Percentiles rank a stretch among this genome's conserved stretches.
Evolutionary conservation across 768 basidiomycete species (phyloP).

Genomic region (Infundibulicybe gibba): DNA sequence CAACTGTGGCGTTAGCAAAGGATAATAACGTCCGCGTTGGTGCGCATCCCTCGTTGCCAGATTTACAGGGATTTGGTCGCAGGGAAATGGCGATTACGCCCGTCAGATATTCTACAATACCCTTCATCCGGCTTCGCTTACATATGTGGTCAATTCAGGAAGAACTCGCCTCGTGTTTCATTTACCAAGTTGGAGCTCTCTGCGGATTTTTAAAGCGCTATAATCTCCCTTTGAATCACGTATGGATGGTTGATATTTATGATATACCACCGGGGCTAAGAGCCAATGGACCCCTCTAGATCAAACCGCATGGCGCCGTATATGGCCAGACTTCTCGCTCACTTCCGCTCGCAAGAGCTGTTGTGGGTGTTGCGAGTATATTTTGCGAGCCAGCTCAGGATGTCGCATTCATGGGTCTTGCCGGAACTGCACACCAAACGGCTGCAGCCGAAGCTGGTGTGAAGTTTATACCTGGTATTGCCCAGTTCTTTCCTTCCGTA

Average conservation of each 20-base stretch:
- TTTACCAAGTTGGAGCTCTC: slow-evolving; percentile 68
- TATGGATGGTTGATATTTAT: slow-evolving; percentile 15
- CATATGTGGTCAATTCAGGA: slow-evolving; percentile 27
- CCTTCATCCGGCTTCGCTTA: neutral
- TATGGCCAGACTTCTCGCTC: slow-evolving; percentile 59
- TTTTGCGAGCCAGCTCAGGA: slow-evolving; percentile 33
- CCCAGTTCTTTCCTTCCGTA: neutral
- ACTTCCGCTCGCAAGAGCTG: slow-evolving; percentile 50
- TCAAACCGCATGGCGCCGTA: slow-evolving; percentile 60
- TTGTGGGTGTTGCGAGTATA: slow-evolving; percentile 47
- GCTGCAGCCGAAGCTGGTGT: slow-evolving; percentile 53
- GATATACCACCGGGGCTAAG: neutral
- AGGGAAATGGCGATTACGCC: slow-evolving; percentile 62
- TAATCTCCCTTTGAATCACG: slow-evolving; percentile 53
- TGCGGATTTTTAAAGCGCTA: slow-evolving; percentile 54
- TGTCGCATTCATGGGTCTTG: slow-evolving; percentile 59
- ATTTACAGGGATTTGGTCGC: slow-evolving; percentile 63
- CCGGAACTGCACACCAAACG: slow-evolving; percentile 58
- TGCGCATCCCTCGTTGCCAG: slow-evolving; percentile 64
- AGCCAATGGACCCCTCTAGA: slow-evolving; percentile 24
- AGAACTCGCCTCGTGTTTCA: slow-evolving; percentile 52
- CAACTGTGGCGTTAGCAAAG: slow-evolving; percentile 57
- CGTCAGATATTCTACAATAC: slow-evolving; percentile 24
- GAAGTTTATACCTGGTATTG: slow-evolving; percentile 56
- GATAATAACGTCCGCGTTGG: slow-evolving; percentile 53